Evolutionary conservation across 352 stramenopile species (phyloP).

Genomic region (Phytophthora crassamura): DNA sequence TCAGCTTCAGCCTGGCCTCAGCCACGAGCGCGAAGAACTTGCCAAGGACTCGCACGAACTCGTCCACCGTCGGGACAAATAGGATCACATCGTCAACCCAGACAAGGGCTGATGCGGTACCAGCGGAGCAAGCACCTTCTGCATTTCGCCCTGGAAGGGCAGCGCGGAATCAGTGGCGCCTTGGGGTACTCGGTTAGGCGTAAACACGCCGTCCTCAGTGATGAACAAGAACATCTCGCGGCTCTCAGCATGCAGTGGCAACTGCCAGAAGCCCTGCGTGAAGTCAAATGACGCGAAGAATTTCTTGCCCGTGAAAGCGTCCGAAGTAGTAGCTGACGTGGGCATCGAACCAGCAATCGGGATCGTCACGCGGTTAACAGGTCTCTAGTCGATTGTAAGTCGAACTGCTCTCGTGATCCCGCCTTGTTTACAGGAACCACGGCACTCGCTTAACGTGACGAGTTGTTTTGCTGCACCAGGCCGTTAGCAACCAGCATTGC

Average conservation of each 20-base stretch:
- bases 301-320: conserved; percentile 6
- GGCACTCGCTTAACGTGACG: background rate
- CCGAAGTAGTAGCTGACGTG: background rate
- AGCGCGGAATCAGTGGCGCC: conserved; percentile 4
- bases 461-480: conserved; percentile 8
- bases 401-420: background rate
- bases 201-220: conserved; percentile 26
- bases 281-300: conserved; percentile 17
- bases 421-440: conserved; percentile 10
- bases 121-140: background rate
- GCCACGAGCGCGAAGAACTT: conserved; percentile 21
- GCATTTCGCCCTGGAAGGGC: conserved; percentile 16
- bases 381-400: conserved; percentile 10
- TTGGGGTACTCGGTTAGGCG: conserved; percentile 6
- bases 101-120: conserved; percentile 24
- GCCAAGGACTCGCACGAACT: conserved; percentile 8
- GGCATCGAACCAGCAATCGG: conserved; percentile 20
- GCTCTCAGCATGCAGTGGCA: conserved; percentile 15
- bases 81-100: conserved; percentile 40
- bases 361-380: conserved; percentile 9
- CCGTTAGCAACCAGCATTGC: background rate
- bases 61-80: conserved; percentile 12
- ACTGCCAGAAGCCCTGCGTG: conserved; percentile 32
- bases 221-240: conserved; percentile 27
- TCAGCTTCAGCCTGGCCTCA: conserved; percentile 23